Conservation (phyloP, 108 stramenopile species). For the Phaeodactylum tricornutum region DNA sequence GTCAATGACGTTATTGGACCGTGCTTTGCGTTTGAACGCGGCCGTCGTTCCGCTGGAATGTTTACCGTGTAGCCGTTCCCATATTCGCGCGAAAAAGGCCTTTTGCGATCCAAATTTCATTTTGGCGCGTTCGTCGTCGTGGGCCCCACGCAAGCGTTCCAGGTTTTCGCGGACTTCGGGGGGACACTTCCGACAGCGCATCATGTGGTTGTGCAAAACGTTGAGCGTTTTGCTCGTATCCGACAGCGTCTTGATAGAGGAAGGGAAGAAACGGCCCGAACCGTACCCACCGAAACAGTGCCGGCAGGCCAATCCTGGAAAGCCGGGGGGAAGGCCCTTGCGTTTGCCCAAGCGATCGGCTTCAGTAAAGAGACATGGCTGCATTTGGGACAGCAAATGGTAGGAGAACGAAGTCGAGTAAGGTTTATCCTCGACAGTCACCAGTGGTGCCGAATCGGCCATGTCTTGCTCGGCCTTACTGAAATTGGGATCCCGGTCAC, state of each 20-base stretch:
- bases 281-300: slow-evolving; percentile 76
- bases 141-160: slow-evolving; percentile 30
- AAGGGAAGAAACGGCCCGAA: slow-evolving; percentile 78
- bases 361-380: slow-evolving; percentile 70
- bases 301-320: slow-evolving; percentile 70
- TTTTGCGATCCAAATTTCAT: slow-evolving; percentile 83
- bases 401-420: slow-evolving; percentile 71
- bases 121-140: slow-evolving; percentile 64
- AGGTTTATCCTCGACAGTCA: slow-evolving; percentile 47
- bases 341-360: slow-evolving; percentile 76
- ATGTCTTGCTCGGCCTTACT: not conserved
- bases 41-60: slow-evolving; percentile 13
- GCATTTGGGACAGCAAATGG: slow-evolving; percentile 65
- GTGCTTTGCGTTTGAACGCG: slow-evolving; percentile 3
- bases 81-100: slow-evolving; percentile 74
- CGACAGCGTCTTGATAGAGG: slow-evolving; percentile 70
- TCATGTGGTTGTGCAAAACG: slow-evolving; percentile 70
- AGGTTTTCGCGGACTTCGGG: slow-evolving; percentile 39
- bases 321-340: slow-evolving; percentile 59
- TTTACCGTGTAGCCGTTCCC: slow-evolving; percentile 62
- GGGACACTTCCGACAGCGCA: slow-evolving; percentile 68
- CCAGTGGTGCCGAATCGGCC: slow-evolving; percentile 29
- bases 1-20: no score
- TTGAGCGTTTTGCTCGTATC: slow-evolving; percentile 74
- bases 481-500: not conserved